Base-by-base conservation (phyloP, 2,329 filamentous ascomycete species). In the Colletotrichum sp. region DNA sequence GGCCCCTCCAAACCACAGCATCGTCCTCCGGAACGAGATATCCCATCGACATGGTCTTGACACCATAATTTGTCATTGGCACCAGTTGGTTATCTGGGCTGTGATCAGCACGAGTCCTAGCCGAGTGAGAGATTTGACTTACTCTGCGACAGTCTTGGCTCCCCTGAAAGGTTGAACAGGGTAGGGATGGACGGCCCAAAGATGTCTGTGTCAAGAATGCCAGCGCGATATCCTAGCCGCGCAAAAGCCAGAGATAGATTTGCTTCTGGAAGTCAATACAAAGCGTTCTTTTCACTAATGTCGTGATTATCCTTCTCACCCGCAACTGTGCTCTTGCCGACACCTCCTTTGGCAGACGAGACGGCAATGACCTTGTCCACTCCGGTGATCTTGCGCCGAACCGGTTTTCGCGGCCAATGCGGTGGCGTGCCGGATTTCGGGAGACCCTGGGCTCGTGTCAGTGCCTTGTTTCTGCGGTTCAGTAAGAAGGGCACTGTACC, bases 1-100 rank as follows among this genome's bases (percentile, higher is more conserved):
- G 90, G 0, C 97, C 97, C 67, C 97, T 92, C 97, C 97, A 99
- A 36, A 97, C 96, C 18, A 99, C 94, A 0, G 96, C 95, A 7
- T 95, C 94, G 13, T 92, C 90, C 78, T 95, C 93, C 25, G 91
- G 91, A 2, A 98, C 92, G 1, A 99, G 90, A 78, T 98, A 98
- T 66, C 97, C 97, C 95, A 99, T 98, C 0, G 96, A 98, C 97
- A 99, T 99, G 70, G 96, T 97, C 85, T 97, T 97, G 72, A 99
- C 91, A 55, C 97, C 97, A 87, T 98, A 98, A 82, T 98, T 98
- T 27, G 94, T 96, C 28, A 99, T 86, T 0, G 97, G 97, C 3
- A 98, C 81, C 5, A 99, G 90, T 80, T 96, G 93, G 80, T 96
- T 96, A 79, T 94, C 92, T 95, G 77, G 6, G 5, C 8, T 28